These are phyloP conservation scores for Meira nashicola DNA, from an alignment of 1,284 basidiomycete genomes.

Conservation along the genomic window DNA sequence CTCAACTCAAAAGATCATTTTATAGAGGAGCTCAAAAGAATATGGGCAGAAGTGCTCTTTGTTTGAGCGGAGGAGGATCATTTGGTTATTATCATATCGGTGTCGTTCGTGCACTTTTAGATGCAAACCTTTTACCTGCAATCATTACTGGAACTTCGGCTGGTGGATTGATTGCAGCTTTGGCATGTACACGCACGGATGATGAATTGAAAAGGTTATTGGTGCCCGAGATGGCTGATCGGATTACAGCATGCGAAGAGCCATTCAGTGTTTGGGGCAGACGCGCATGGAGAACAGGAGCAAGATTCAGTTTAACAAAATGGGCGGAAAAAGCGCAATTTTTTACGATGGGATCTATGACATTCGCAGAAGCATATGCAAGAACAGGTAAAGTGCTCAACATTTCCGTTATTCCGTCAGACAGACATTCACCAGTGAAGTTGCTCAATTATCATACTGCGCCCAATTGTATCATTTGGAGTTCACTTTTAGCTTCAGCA, in stretches of 20 bases:
- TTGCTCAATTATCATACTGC: constrained; percentile 92
- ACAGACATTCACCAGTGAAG: constrained; percentile 86
- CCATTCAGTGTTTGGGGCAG: constrained; percentile 63
- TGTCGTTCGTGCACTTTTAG: constrained; percentile 84
- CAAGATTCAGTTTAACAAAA: constrained; percentile 79
- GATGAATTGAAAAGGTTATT: constrained; percentile 71
- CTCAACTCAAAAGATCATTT: constrained; percentile 85
- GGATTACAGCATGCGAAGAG: constrained; percentile 87
- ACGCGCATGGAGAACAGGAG: constrained; percentile 80
- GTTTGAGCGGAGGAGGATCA: constrained; percentile 85
- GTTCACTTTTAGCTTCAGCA: constrained; percentile 53
- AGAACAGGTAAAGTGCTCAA: constrained; percentile 84
- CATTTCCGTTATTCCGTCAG: constrained; percentile 88
- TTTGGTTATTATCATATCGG: constrained; percentile 91
- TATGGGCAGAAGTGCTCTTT: constrained; percentile 82
- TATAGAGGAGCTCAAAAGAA: constrained; percentile 84
- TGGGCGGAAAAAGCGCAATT: constrained; percentile 76
- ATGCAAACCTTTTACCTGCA: constrained; percentile 77
- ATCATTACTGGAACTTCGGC: constrained; percentile 87
- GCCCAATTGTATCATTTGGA: constrained; percentile 70
- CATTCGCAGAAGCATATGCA: constrained; percentile 90
- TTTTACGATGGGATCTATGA: constrained; percentile 89
- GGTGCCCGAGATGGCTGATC: constrained; percentile 61
- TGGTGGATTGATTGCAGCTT: constrained; percentile 68
- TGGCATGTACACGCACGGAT: constrained; percentile 82